Conservation (phyloP, 1,139 yeast genomes). For the Casaregolazyma lundiana region DNA sequence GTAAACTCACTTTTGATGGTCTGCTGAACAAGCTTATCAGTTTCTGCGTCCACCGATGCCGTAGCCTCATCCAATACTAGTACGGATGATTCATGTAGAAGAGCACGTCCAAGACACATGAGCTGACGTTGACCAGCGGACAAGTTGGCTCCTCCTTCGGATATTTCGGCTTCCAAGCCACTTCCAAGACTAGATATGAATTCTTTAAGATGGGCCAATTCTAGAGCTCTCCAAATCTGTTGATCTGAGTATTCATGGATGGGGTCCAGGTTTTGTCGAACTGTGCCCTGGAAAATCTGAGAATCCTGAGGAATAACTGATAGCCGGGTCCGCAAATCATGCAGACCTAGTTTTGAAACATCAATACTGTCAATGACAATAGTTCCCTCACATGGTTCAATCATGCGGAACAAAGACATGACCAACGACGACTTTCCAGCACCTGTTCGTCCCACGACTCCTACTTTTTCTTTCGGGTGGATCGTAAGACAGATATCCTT, state of each 20-base stretch:
- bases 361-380: conserved; percentile 57
- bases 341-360: conserved; percentile 52
- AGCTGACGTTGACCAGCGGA: conserved; percentile 78
- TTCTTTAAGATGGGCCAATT: conserved; percentile 72
- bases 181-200: conserved; percentile 58
- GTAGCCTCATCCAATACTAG: conserved; percentile 80
- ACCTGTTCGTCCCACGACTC: conserved; percentile 83
- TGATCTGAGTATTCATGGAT: conserved; percentile 46
- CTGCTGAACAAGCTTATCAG: conserved; percentile 69
- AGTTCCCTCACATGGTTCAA: conserved; percentile 58
- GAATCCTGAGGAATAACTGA: conserved; percentile 78
- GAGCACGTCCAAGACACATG: conserved; percentile 69
- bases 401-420: conserved; percentile 65
- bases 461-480: conserved; percentile 61
- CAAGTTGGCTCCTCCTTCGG: conserved; percentile 69
- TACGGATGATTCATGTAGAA: conserved; percentile 56
- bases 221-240: conserved; percentile 65
- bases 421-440: conserved; percentile 78
- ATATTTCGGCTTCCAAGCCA: conserved; percentile 40
- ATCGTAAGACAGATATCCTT: conserved; percentile 49
- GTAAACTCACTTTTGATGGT: conserved; percentile 62
- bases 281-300: conserved; percentile 60
- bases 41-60: conserved; percentile 77
- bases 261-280: conserved; percentile 66
- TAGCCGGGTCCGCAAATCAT: conserved; percentile 52